phyloP scores from a whole-genome alignment of 768 basidiomycete genomes.

The Cystofilobasidium bisporidii region DNA sequence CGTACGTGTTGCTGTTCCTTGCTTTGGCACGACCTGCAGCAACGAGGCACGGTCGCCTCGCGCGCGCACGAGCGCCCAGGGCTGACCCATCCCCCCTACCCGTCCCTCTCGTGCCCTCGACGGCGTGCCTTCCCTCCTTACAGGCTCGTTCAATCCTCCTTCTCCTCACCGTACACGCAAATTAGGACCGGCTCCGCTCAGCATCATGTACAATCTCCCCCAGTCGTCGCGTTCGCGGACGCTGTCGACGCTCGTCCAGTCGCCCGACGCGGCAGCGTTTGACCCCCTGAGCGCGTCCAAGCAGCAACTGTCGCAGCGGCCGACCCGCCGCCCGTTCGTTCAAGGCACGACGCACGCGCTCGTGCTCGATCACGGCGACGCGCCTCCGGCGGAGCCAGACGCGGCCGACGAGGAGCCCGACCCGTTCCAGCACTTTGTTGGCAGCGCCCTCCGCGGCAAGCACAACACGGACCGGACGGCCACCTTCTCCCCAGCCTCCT shows the following conservation, averaged over 20 bases:
- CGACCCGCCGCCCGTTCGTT: not conserved
- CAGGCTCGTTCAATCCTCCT: no score
- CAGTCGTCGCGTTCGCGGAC: not conserved
- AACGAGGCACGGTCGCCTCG: no score
- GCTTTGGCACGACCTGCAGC: no score
- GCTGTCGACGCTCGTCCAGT: not conserved
- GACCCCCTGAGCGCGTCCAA: not conserved
- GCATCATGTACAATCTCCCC: not conserved
- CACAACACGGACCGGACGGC: not conserved
- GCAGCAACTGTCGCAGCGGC: not conserved
- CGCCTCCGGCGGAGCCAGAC: no score
- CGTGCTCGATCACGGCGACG: not conserved
- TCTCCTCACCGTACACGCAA: no score
- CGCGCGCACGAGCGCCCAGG: no score
- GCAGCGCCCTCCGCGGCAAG: not conserved
- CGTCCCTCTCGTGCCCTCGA: no score
- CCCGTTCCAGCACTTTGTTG: constrained; percentile 8
- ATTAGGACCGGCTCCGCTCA: no score
- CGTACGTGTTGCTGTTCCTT: no score
- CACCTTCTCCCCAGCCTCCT: not conserved
- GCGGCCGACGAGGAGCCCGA: not conserved
- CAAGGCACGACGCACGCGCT: constrained; percentile 3
- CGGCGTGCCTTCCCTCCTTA: no score
- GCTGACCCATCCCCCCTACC: no score
- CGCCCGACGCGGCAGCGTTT: not conserved